Base-by-base conservation (phyloP, 139 green algal species). In the Micractinium conductrix region DNA sequence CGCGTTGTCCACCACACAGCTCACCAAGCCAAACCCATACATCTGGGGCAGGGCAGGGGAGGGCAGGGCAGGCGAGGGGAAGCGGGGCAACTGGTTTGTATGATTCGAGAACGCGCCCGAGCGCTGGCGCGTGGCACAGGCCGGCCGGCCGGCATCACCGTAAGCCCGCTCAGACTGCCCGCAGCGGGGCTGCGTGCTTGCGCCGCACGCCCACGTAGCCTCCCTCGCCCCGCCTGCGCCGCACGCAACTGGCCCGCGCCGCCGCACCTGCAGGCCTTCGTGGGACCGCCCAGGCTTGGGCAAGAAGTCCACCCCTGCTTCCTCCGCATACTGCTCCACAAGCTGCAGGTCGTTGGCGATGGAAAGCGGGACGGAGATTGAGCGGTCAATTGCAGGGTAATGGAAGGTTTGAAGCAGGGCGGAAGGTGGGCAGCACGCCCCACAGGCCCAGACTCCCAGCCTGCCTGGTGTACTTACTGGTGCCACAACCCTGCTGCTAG, bases 11-110 rank as follows among this genome's bases (percentile, higher is more conserved):
- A 99, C 80, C 26, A 95, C 91, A 40, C 96, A 91, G 85, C 87
- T 96, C 4, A 99, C 90, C 44, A 71, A 48, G n/a, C 95, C 97
- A 91, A 99, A 99, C 30, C 76, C 78, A 81, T 98, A 99, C 80
- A 99, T 94, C 79, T 93, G 91, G 63, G 10, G 40, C 1, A 58
- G 68, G 22, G 26, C 0, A 28, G 6, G 58, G 12, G 38, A 48
- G 37, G 43, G 30, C 4, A 33, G 33, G 40, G 35, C 37, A 26
- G 58, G 45, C 5, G 22, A 74, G 12, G 33, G 22, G 10, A 50
- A 33, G 48, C 38, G 9, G 10, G 37, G 19, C 0, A 7, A 9
- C 43, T 48, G 35, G 37, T 17, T 58, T 37, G 17, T 58, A 75
- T 16, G 8, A 9, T 22, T 30, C 19, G 53, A 4, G 53, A 9